Evolutionary conservation across 495 filamentous ascomycete species (phyloP), one percentile per base, ranked within the genome.

Genomic region (Xylaria venustula): DNA sequence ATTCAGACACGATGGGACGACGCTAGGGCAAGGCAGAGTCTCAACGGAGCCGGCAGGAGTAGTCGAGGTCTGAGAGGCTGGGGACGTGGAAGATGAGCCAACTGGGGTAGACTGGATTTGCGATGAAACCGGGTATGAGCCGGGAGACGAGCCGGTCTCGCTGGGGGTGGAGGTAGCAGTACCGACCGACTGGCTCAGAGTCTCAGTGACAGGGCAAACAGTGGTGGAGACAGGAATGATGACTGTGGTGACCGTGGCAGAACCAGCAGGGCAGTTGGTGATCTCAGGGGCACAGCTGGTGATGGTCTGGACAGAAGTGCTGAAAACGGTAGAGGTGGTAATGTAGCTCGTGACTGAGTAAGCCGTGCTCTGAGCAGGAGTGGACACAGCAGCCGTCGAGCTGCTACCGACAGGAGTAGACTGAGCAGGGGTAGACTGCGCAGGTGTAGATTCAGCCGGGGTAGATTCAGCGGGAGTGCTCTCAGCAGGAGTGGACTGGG

Each of bases 1-100:
- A 85, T 96, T 95, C 77, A 98, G 81, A 79, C 93, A 98, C 63
- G 86, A 86, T 54, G 93, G 92, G 15, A 98, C 87, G 41, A 90
- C 82, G 57, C 77, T 77, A 49, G 93, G 92, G 82, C 87, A 91
- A 42, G 79, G 73, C 22, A 77, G 75, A 37, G 78, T 79, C 60
- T 72, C 65, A 32, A 62, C 61, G n/a, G 70, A 62, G 12, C 8
- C 57, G n/a, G 22, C 20, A n/a, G 55, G 52, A 50, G 62, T 58
- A 23, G 4, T 26, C n/a, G 5, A 60, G 36, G n/a, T 34, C 30
- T 34, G 5, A 34, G 30, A 34, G 30, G 30, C 30, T 34, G 56
- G 20, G 14, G 50, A 61, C 15, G 50, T 46, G 46, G 71, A 65
- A 19, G 61, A 54, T 42, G 66, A 61, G 54, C 63, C 65, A 37